Evolutionary conservation across 2,329 filamentous ascomycete species (phyloP), one percentile per base, ranked within the genome.

Genomic region (Fusarium odoratissimum): DNA sequence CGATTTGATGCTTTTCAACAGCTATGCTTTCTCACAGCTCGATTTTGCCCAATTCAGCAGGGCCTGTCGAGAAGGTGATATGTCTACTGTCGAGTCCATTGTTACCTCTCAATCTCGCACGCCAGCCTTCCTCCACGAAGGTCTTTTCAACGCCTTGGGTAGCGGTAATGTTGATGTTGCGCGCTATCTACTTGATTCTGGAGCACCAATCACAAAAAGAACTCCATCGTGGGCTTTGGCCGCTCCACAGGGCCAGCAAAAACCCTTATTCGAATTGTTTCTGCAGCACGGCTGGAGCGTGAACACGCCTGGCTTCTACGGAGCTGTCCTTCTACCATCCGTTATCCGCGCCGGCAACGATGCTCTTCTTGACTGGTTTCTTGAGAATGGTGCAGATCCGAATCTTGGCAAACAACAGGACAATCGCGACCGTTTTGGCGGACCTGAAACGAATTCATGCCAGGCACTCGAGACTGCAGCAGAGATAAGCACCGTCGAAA

Each of bases 351-450:
- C 14, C 6, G 41, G 60, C 4, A 54, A 75, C 4, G 42, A 30
- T 21, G 5, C 8, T 11, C 60, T 76, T 6, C 46, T 76, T 10
- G 37, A 64, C 13, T 76, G 75, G 74, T 76, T 76, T n/a, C 68
- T 76, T 1, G 41, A 54, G 12, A 62, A 73, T 5, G 68, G 68
- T 4, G 74, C 74, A 30, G 52, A 76, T 44, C 68, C 75, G 6
- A 75, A 76, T 33, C 35, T 76, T 6, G 74, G 70, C 8, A 14
- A 11, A 1, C 70, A 75, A 13, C 49, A 59, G 8, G 54, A 72
- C 3, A 56, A 61, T 17, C 48, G 52, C 6, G 60, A 75, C 33
- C 63, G 63, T 12, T 33, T 52, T n/a, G 73, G 73, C 17, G 59
- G 7, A 14, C 46, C 74, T 3, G 69, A 73, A 4, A 28, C 30